These are phyloP conservation scores for Rhododendron kiyosumense DNA, from an alignment of 148 eudicot genomes.

Conservation along the genomic window DNA sequence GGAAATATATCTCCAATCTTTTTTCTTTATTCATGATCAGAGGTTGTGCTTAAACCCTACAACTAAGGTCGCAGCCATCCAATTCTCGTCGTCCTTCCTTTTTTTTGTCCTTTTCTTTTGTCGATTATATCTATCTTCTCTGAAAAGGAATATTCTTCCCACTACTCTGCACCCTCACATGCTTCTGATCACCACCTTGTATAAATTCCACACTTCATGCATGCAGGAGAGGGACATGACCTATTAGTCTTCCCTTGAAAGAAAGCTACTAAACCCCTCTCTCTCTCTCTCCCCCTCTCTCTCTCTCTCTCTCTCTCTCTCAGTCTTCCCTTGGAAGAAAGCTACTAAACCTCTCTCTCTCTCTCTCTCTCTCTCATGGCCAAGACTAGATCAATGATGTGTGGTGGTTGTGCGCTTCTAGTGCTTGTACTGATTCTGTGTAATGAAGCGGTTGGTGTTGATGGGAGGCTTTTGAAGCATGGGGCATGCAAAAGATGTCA, in stretches of 20 bases:
- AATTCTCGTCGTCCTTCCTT: too few species aligned
- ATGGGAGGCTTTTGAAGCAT: conserved; percentile 1
- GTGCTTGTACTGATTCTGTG: background rate
- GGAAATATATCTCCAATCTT: too few species aligned
- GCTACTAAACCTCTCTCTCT: background rate
- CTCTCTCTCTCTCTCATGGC: background rate
- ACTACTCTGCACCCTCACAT: conserved; percentile 9
- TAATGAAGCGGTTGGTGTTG: background rate
- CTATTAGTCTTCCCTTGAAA: background rate
- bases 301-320: background rate
- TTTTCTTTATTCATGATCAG: too few species aligned
- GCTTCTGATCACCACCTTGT: background rate
- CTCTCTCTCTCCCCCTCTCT: background rate
- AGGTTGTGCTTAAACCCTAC: too few species aligned
- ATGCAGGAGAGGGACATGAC: background rate
- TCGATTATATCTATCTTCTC: background rate
- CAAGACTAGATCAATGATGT: background rate
- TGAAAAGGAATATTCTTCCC: conserved; percentile 16
- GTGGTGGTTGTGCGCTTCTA: background rate
- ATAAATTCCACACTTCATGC: conserved; percentile 15
- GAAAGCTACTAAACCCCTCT: background rate
- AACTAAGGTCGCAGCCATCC: too few species aligned
- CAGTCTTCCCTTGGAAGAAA: too few species aligned
- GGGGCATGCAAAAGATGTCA: background rate
- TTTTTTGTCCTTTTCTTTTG: too few species aligned